These are phyloP conservation scores for Coelastrella sp. DNA, from an alignment of 139 green algal species.

Conservation along the genomic window DNA sequence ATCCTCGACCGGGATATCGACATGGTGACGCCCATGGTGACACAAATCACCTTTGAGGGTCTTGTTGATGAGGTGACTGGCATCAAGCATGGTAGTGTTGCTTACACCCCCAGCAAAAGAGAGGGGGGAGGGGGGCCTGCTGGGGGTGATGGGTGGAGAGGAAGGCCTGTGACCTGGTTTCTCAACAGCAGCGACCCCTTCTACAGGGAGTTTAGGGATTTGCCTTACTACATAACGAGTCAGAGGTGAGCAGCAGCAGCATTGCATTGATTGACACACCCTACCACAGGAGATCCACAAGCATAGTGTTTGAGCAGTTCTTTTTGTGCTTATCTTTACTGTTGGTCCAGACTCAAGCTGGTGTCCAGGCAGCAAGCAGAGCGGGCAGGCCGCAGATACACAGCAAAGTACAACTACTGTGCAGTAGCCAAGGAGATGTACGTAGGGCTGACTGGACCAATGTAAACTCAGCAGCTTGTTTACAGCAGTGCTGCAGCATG, in stretches of 20 bases:
- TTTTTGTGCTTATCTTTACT: too few species aligned
- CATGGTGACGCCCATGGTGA: conserved; percentile 89
- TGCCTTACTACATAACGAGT: conserved; percentile 70
- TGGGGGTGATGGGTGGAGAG: too few species aligned
- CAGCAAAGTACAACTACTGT: too few species aligned
- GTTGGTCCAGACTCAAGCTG: too few species aligned
- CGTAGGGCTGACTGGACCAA: too few species aligned
- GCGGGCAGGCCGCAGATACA: too few species aligned
- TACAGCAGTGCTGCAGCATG: too few species aligned
- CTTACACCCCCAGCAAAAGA: conserved; percentile 13
- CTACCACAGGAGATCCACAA: neutral
- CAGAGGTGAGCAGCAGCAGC: conserved; percentile 50
- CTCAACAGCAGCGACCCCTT: conserved; percentile 71
- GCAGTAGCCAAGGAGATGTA: too few species aligned
- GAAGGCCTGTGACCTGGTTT: conserved; percentile 48
- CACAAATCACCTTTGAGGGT: conserved; percentile 97
- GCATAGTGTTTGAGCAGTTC: too few species aligned
- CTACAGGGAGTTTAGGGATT: conserved; percentile 69
- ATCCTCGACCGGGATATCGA: conserved; percentile 92
- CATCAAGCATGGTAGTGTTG: conserved; percentile 71
- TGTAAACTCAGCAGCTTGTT: too few species aligned
- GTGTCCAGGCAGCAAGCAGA: too few species aligned
- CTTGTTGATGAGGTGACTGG: conserved; percentile 93
- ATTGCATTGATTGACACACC: neutral
- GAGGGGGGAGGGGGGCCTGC: neutral